Percentiles rank a stretch among this genome's conserved stretches.
phyloP scores from a whole-genome alignment of 2,329 filamentous ascomycete species.

The Aspergillus carbonarius region DNA sequence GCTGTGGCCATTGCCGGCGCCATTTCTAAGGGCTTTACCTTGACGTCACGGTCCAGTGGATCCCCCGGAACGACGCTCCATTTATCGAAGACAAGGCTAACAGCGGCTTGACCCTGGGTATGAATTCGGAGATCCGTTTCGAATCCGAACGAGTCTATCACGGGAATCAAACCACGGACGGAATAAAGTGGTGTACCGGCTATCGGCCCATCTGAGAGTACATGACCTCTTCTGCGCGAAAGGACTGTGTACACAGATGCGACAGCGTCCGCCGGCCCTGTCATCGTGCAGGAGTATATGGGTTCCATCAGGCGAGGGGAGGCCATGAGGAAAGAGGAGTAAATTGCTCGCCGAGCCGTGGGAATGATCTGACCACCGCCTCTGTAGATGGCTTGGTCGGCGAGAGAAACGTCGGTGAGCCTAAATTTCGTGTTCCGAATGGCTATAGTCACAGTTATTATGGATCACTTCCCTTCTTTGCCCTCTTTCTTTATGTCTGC shows the following conservation, averaged over 20 bases:
- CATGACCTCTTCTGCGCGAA: slow-evolving; percentile 82
- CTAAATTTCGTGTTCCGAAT: slow-evolving; percentile 98
- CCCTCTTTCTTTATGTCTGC: neutral
- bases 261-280: slow-evolving; percentile 84
- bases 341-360: slow-evolving; percentile 86
- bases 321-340: slow-evolving; percentile 95
- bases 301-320: slow-evolving; percentile 96
- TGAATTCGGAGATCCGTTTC: slow-evolving; percentile 96
- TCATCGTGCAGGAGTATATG: slow-evolving; percentile 88
- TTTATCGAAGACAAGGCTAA: slow-evolving; percentile 89
- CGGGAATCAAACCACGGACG: slow-evolving; percentile 85
- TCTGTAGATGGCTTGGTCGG: slow-evolving; percentile 86
- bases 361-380: slow-evolving; percentile 97
- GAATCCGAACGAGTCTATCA: slow-evolving; percentile 97
- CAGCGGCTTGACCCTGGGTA: slow-evolving; percentile 86
- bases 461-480: neutral
- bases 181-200: slow-evolving; percentile 92
- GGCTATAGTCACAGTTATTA: slow-evolving; percentile 50
- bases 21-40: slow-evolving; percentile 80
- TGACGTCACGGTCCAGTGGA: slow-evolving; percentile 83
- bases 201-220: slow-evolving; percentile 89
- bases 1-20: slow-evolving; percentile 86
- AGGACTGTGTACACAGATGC: slow-evolving; percentile 89
- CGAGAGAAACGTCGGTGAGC: slow-evolving; percentile 84
- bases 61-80: slow-evolving; percentile 97